Evolutionary conservation across 73 alveolate genomes (phyloP).

Genomic region (Tetrahymena elliotti): DNA sequence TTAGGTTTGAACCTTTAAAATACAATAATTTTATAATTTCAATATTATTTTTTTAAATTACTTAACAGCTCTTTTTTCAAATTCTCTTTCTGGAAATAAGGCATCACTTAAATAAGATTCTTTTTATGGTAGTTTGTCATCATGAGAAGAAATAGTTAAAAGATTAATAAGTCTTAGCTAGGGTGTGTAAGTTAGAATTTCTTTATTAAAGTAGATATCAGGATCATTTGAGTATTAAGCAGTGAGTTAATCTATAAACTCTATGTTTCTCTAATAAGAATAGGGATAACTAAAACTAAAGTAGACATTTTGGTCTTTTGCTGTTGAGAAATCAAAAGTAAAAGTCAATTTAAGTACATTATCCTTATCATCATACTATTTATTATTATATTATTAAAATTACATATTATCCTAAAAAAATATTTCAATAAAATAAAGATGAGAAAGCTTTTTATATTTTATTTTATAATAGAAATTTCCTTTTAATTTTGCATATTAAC

Average conservation of each 20-base stretch:
- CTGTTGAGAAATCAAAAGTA: constrained; percentile 20
- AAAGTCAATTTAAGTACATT: constrained; percentile 35
- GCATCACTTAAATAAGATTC: constrained; percentile 21
- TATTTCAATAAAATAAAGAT: too few species aligned
- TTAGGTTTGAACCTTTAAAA: constrained; percentile 46
- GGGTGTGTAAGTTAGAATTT: constrained; percentile 14
- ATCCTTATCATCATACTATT: constrained; percentile 4
- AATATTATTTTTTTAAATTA: neutral
- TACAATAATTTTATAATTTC: neutral
- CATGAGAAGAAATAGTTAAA: constrained; percentile 33
- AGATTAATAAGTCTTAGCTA: constrained; percentile 46
- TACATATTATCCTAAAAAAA: constrained; percentile 1
- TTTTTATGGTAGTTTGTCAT: constrained; percentile 6
- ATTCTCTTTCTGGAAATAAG: neutral
- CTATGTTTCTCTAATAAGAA: constrained; percentile 43
- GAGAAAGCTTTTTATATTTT: too few species aligned
- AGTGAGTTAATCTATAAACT: neutral
- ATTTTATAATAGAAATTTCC: too few species aligned
- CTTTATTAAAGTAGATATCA: constrained; percentile 46
- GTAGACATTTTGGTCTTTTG: constrained; percentile 6
- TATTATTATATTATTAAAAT: neutral
- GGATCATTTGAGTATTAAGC: neutral
- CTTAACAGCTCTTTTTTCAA: neutral
- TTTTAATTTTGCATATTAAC: too few species aligned
- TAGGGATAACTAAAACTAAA: constrained; percentile 64